Conservation (phyloP, 202 grass and related monocot genomes). For the Bolboschoenoplectus hybrid region DNA sequence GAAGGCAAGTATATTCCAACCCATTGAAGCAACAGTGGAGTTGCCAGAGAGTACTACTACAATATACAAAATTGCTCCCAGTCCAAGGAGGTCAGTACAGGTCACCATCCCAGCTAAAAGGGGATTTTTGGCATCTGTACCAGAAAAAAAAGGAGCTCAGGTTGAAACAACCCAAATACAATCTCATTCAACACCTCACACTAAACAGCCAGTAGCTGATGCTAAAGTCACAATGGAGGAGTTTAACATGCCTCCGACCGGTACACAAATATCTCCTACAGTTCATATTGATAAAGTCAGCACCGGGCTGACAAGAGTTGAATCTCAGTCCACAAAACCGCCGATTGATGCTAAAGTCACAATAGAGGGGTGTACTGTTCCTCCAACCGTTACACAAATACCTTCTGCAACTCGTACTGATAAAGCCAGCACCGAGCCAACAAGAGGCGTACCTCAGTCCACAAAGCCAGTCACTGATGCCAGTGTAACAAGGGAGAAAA, state of each 20-base stretch:
- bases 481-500: not conserved
- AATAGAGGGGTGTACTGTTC: not conserved
- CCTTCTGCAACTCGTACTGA: not conserved
- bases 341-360: constrained; percentile 2
- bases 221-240: constrained; percentile 14
- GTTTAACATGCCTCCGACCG: not conserved
- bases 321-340: constrained; percentile 5
- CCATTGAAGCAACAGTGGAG: not conserved
- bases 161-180: constrained; percentile 4
- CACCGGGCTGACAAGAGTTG: not conserved
- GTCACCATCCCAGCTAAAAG: constrained; percentile 10
- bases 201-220: constrained; percentile 3
- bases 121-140: not conserved
- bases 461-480: not conserved
- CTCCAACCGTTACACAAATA: not conserved
- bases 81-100: not conserved
- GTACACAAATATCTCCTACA: not conserved
- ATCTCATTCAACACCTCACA: not conserved
- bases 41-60: not conserved
- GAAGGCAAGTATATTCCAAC: constrained; percentile 31
- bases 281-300: not conserved
- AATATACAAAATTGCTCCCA: not conserved
- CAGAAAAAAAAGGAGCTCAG: not conserved
- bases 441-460: not conserved
- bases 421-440: not conserved